Conservation (phyloP, 345 rosid genomes). For the Anacardium occidentale region DNA sequence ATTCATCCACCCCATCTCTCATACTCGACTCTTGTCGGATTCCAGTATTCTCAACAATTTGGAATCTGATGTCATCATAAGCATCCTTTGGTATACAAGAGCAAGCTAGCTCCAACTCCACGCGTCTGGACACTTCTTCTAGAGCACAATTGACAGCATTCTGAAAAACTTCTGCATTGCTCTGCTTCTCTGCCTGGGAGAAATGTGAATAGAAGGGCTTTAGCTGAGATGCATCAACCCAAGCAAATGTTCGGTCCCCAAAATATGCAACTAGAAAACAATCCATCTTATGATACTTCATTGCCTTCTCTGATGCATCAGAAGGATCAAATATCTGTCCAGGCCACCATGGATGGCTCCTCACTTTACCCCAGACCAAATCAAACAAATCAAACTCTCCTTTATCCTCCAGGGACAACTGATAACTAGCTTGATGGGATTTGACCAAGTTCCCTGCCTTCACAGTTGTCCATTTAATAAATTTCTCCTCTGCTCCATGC, state of each 20-base stretch:
- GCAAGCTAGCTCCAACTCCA: slow-evolving; percentile 57
- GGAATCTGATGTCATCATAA: slow-evolving; percentile 39
- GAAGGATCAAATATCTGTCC: slow-evolving; percentile 72
- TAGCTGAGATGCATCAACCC: slow-evolving; percentile 60
- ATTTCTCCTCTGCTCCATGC: slow-evolving; percentile 22
- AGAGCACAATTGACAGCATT: slow-evolving; percentile 63
- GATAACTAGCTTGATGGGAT: slow-evolving; percentile 40
- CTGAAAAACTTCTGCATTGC: slow-evolving; percentile 52
- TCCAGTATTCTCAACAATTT: slow-evolving; percentile 58
- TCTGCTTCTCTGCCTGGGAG: slow-evolving; percentile 54
- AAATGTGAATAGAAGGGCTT: slow-evolving; percentile 60
- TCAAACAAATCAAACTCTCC: slow-evolving; percentile 51
- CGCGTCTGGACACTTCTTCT: slow-evolving; percentile 61
- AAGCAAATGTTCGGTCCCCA: slow-evolving; percentile 76
- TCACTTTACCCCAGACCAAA: slow-evolving; percentile 76
- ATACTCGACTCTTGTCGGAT: slow-evolving; percentile 40
- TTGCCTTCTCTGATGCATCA: slow-evolving; percentile 65
- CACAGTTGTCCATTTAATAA: slow-evolving; percentile 15
- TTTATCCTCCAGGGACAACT: slow-evolving; percentile 41
- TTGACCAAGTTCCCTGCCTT: slow-evolving; percentile 27
- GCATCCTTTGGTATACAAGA: slow-evolving; percentile 44
- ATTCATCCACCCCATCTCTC: slow-evolving; percentile 37
- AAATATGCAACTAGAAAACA: slow-evolving; percentile 69
- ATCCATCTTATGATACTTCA: slow-evolving; percentile 57
- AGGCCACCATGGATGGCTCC: slow-evolving; percentile 91